A percentile compares a stretch with the other conserved stretches of the same genome.
Evolutionary conservation across 306 rosid species (phyloP).

Genomic region (Cucumis melo): DNA sequence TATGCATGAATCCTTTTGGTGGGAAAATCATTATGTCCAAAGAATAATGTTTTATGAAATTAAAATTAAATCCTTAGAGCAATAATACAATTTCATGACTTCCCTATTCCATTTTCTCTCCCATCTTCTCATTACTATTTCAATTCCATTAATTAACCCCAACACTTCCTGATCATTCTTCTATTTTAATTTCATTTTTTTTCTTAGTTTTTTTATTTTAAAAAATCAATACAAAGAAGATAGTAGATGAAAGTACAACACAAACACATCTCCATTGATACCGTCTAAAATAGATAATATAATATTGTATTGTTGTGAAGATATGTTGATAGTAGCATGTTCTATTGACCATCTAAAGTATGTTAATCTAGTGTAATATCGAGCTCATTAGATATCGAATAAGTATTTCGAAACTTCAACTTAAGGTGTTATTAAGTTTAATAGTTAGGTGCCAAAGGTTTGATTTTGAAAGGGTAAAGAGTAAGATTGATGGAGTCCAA

Average conservation of each 20-base stretch:
- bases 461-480: not conserved
- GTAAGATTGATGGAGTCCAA: not conserved
- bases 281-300: too few relatives aligned
- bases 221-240: too few relatives aligned
- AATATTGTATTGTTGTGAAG: too few relatives aligned
- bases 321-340: too few relatives aligned
- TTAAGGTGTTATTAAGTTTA: too few relatives aligned
- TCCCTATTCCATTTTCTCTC: not conserved
- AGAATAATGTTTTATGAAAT: not conserved
- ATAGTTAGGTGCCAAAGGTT: not conserved
- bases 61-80: not conserved
- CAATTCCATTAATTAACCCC: not conserved
- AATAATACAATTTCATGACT: not conserved
- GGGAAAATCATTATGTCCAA: not conserved
- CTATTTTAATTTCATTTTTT: not conserved
- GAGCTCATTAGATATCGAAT: too few relatives aligned
- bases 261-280: too few relatives aligned
- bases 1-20: not conserved
- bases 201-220: too few relatives aligned
- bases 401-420: not conserved
- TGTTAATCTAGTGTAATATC: too few relatives aligned
- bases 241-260: too few relatives aligned
- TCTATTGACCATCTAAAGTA: too few relatives aligned
- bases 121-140: too few relatives aligned
- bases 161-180: not conserved